These are phyloP conservation scores for Galeopsis tetrahit DNA, from an alignment of 257 asterid genomes.

Conservation along the genomic window DNA sequence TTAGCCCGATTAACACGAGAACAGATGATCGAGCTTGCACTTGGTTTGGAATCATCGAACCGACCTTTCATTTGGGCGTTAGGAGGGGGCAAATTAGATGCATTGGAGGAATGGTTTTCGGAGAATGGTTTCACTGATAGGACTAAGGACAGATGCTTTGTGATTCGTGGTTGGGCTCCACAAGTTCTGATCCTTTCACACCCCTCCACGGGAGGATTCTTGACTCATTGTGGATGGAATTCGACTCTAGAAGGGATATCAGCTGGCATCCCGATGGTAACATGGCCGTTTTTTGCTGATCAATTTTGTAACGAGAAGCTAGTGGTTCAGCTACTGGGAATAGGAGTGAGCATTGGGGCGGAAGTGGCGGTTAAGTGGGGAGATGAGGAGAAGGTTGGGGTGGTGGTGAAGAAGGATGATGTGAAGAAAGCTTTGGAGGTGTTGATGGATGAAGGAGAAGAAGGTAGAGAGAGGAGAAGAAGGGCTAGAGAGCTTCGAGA, in stretches of 20 bases:
- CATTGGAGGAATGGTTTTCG: slow-evolving; percentile 37
- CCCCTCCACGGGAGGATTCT: slow-evolving; percentile 40
- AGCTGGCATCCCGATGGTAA: slow-evolving; percentile 44
- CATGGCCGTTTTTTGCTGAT: slow-evolving; percentile 60
- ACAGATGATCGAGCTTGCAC: slow-evolving; percentile 35
- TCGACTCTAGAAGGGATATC: slow-evolving; percentile 50
- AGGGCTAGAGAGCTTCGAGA: slow-evolving; percentile 41
- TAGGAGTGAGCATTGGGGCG: slow-evolving; percentile 44
- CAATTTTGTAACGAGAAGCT: slow-evolving; percentile 47
- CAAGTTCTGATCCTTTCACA: slow-evolving; percentile 55
- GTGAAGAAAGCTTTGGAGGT: slow-evolving; percentile 38
- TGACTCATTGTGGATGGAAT: slow-evolving; percentile 62
- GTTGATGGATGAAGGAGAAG: slow-evolving; percentile 46
- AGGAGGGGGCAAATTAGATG: slow-evolving; percentile 34
- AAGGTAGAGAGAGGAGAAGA: slow-evolving; percentile 35
- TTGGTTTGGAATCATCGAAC: slow-evolving; percentile 22
- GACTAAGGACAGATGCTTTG: slow-evolving; percentile 34
- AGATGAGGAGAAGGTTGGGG: slow-evolving; percentile 50
- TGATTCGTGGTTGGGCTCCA: slow-evolving; percentile 55
- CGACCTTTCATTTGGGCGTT: slow-evolving; percentile 34
- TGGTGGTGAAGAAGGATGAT: slow-evolving; percentile 42
- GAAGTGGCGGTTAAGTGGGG: slow-evolving; percentile 51
- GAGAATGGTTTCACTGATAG: slow-evolving; percentile 40
- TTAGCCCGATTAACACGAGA: slow-evolving; percentile 26
- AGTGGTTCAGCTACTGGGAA: slow-evolving; percentile 37